These are phyloP conservation scores for Prunus padus DNA, from an alignment of 306 rosid genomes.

Conservation along the genomic window DNA sequence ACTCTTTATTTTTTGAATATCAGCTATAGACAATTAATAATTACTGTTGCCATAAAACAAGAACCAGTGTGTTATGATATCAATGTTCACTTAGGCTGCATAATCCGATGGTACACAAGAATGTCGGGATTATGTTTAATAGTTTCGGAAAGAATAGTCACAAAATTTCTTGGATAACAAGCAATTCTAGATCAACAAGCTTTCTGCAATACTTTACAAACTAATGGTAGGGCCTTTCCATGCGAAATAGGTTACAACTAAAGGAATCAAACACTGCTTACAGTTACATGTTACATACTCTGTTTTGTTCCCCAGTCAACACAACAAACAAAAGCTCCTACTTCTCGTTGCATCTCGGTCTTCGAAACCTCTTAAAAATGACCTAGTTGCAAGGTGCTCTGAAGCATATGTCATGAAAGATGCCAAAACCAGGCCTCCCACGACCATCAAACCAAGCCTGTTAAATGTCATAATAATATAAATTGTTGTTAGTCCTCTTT, in stretches of 20 bases:
- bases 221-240: background rate
- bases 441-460: conserved; percentile 94
- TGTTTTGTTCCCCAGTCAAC: conserved; percentile 39
- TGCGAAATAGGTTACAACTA: conserved; percentile 14
- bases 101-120: background rate
- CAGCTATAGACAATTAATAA: no score
- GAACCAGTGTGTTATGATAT: background rate
- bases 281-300: conserved; percentile 25
- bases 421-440: conserved; percentile 77
- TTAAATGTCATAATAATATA: conserved; percentile 9
- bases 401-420: conserved; percentile 95
- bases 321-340: conserved; percentile 47
- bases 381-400: conserved; percentile 79
- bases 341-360: conserved; percentile 57
- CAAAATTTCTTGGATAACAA: conserved; percentile 27
- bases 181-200: conserved; percentile 27
- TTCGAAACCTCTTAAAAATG: conserved; percentile 76
- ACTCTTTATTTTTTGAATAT: no score
- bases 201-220: conserved; percentile 33
- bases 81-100: background rate
- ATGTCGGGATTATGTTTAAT: background rate
- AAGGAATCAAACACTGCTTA: conserved; percentile 10
- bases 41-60: no score
- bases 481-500: background rate
- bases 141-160: conserved; percentile 34